These are phyloP conservation scores for Circinella umbellata DNA, from an alignment of 371 early-diverging fungal genomes.

Conservation along the genomic window DNA sequence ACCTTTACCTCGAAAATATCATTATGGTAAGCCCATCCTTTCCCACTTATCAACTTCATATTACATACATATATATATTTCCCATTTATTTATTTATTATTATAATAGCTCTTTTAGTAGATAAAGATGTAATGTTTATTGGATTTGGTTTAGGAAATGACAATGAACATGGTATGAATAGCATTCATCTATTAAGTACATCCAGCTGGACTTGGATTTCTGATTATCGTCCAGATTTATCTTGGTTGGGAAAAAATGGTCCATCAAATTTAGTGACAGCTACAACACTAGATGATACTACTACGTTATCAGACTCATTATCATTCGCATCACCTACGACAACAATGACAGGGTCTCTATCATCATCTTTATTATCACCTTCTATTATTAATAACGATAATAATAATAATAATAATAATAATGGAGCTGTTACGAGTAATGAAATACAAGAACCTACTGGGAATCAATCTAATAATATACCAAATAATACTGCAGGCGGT, in stretches of 20 bases:
- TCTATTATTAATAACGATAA: too few species aligned
- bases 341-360: too few species aligned
- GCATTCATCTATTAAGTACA: conserved; percentile 31
- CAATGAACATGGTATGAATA: conserved; percentile 25
- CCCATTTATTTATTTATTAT: background rate
- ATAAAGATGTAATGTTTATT: conserved; percentile 30
- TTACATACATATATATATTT: too few species aligned
- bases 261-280: background rate
- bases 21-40: conserved; percentile 29
- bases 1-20: conserved; percentile 46
- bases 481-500: too few species aligned
- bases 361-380: too few species aligned
- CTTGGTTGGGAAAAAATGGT: conserved; percentile 2
- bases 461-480: too few species aligned
- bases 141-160: conserved; percentile 29
- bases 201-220: conserved; percentile 38
- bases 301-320: too few species aligned
- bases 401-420: too few species aligned
- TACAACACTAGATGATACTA: background rate
- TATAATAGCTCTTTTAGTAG: conserved; percentile 27
- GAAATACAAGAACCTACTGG: too few species aligned
- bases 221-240: conserved; percentile 31
- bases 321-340: too few species aligned
- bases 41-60: too few species aligned
- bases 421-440: too few species aligned